Base-by-base conservation (phyloP, 139 green algal genomes). In the Axilococcus clingmanii region DNA sequence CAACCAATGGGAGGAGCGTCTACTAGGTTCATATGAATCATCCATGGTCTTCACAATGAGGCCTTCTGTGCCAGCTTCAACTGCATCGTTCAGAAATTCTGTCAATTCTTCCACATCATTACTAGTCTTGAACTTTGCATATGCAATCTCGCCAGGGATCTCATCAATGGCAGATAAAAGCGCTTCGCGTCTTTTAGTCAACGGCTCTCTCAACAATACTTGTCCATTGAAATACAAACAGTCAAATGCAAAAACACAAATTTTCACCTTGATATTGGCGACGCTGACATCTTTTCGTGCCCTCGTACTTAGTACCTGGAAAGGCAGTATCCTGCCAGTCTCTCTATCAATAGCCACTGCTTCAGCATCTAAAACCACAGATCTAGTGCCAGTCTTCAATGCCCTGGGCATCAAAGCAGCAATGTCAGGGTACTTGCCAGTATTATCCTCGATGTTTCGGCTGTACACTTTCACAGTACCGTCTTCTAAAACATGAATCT, bases 141-240 rank as follows among this genome's bases (percentile, higher is more conserved):
- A 90, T 50, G 79, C 35, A 41, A 97, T 66, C 66, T 91, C 62
- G 1, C 87, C 87, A 6, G 74, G 55, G 43, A 66, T 57, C 35
- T 75, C 54, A 17, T 61, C 50, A 24, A 96, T 66, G 15, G 83
- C 54, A 3, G 19, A 29, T 38, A 84, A 76, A 40, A 99, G 66
- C 25, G 79, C 77, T 47, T 85, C 56, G 0, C 92, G 62, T 7
- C 92, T 70, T 52, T 83, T 72, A 1, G 61, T 84, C 12, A 95
- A 72, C 12, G 84, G 73, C 44, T 63, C 46, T 25, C 78, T 54
- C 40, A 97, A 72, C 50, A 97, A 75, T 36, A 68, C 59, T 35
- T 77, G 23, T 29, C 90, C 91, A 71, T 98, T 91, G 20, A 94
- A 61, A 79, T 91, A 97, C 20, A 97, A 84, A 72, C 86, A 94